Evolutionary conservation across 2,329 filamentous ascomycete species (phyloP).

Genomic region (Penicillium hesseltinei): DNA sequence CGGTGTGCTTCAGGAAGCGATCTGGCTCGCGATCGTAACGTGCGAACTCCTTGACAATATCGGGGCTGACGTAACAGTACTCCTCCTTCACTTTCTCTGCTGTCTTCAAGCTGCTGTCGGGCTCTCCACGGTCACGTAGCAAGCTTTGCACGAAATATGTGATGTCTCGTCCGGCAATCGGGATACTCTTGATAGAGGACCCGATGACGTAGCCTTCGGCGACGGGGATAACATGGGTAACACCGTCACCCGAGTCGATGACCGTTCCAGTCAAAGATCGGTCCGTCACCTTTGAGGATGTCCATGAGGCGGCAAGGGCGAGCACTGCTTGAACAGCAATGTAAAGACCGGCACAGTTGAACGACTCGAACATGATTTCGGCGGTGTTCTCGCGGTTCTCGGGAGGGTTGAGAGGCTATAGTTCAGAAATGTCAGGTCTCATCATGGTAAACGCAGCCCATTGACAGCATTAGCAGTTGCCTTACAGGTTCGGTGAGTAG

Average conservation of each 20-base stretch:
- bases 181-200: constrained; percentile 98
- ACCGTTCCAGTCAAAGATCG: constrained; percentile 95
- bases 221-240: constrained; percentile 97
- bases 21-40: constrained; percentile 91
- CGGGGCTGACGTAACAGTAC: constrained; percentile 96
- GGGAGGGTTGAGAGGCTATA: constrained; percentile 88
- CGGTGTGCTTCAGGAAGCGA: constrained; percentile 85
- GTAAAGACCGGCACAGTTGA: constrained; percentile 98
- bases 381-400: constrained; percentile 99
- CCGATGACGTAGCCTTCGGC: constrained; percentile 99
- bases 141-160: constrained; percentile 98
- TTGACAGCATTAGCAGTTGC: constrained; percentile 3
- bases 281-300: constrained; percentile 95
- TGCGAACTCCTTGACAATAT: constrained; percentile 97
- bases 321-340: constrained; percentile 98
- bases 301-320: constrained; percentile 96
- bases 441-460: not conserved
- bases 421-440: constrained; percentile 6
- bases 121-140: constrained; percentile 91
- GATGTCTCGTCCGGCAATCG: constrained; percentile 95
- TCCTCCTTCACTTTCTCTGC: constrained; percentile 98
- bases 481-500: constrained; percentile 92
- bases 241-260: constrained; percentile 97
- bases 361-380: constrained; percentile 99
- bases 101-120: constrained; percentile 94